These are phyloP conservation scores for Crithidia brevicula DNA, from an alignment of 208 protist species.

Conservation along the genomic window DNA sequence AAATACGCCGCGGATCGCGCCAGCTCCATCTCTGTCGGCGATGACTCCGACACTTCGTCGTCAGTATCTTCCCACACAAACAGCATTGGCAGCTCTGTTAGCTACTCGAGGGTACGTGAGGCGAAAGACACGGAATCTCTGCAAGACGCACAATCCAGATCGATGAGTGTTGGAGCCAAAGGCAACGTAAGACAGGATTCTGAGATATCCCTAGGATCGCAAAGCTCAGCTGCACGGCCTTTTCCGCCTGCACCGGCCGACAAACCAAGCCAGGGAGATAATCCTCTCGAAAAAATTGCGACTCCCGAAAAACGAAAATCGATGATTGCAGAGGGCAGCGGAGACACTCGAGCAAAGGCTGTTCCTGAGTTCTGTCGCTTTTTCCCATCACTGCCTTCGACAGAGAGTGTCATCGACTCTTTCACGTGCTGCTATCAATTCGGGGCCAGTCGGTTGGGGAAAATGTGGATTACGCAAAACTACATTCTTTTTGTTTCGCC, in stretches of 20 bases:
- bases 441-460: constrained; percentile 54
- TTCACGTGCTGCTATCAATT: constrained; percentile 65
- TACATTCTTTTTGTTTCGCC: constrained; percentile 63
- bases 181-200: constrained; percentile 3
- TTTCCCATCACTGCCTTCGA: constrained; percentile 45
- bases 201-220: not conserved
- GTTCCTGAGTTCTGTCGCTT: constrained; percentile 27
- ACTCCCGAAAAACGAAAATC: constrained; percentile 13
- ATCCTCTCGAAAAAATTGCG: not conserved
- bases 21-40: constrained; percentile 8
- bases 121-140: constrained; percentile 14
- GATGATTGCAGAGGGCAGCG: not conserved
- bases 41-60: constrained; percentile 1
- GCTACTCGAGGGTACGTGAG: not conserved
- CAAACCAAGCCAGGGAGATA: not conserved
- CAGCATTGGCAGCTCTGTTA: constrained; percentile 6
- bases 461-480: constrained; percentile 55
- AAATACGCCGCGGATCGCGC: constrained; percentile 32
- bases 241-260: not conserved
- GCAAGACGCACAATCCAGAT: not conserved
- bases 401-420: constrained; percentile 43
- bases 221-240: not conserved
- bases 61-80: not conserved
- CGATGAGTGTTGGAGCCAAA: not conserved
- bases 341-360: not conserved